Evolutionary conservation across 2,329 filamentous ascomycete genomes (phyloP).

Genomic region (Emydomyces testavorans): DNA sequence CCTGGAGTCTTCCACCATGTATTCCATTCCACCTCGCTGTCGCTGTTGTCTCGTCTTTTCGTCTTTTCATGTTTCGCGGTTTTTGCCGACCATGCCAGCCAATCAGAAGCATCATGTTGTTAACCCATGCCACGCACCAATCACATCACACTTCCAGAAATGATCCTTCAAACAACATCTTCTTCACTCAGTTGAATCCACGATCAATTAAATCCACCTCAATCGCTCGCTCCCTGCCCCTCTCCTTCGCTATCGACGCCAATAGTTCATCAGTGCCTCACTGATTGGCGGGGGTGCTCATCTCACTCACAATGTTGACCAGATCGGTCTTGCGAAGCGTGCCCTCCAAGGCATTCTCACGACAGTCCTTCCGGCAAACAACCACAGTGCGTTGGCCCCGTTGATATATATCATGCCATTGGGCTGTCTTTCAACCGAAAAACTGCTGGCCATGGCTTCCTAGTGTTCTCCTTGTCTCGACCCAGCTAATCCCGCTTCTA

Average conservation of each 20-base stretch:
- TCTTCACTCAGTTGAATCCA: background rate
- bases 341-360: constrained; percentile 69
- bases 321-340: constrained; percentile 80
- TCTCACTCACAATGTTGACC: constrained; percentile 64
- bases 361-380: constrained; percentile 59
- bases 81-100: constrained; percentile 11
- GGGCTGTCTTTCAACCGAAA: background rate
- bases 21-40: background rate
- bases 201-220: background rate
- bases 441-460: background rate
- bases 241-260: constrained; percentile 18
- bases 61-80: background rate
- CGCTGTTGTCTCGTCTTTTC: background rate
- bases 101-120: constrained; percentile 16
- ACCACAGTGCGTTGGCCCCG: constrained; percentile 57
- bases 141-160: constrained; percentile 6
- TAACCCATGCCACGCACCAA: constrained; percentile 12
- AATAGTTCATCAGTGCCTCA: constrained; percentile 4
- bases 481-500: constrained; percentile 5
- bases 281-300: constrained; percentile 24
- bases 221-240: constrained; percentile 20
- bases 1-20: background rate
- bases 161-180: constrained; percentile 1
- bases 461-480: background rate
- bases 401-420: constrained; percentile 3